These are phyloP conservation scores for Venturiaceae sp. DNA, from an alignment of 2,329 filamentous ascomycete genomes.

Conservation along the genomic window DNA sequence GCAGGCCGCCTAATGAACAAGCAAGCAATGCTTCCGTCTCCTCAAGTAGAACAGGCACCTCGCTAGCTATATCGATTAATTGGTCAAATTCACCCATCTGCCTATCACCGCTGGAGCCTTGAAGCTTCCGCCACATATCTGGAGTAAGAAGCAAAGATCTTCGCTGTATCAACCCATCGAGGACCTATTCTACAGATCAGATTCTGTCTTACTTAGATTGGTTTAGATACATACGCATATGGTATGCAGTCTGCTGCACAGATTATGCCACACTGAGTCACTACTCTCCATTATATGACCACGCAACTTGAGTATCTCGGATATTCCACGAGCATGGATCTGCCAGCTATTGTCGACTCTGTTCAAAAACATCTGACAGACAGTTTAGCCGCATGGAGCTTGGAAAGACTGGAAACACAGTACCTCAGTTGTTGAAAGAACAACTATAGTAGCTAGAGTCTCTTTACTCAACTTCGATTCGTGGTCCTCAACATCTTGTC, in stretches of 20 bases:
- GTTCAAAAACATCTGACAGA: neutral
- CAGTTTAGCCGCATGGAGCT: neutral
- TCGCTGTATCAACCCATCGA: neutral
- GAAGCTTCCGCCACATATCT: neutral
- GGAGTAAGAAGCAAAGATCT: neutral
- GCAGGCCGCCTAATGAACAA: neutral
- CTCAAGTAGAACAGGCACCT: neutral
- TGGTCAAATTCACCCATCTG: neutral
- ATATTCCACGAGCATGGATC: neutral
- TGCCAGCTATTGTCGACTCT: neutral
- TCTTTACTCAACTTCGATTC: neutral
- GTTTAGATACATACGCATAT: neutral
- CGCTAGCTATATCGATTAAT: neutral
- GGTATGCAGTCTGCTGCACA: neutral
- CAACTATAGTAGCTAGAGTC: conserved; percentile 2
- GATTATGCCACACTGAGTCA: neutral
- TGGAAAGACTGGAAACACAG: too few species aligned
- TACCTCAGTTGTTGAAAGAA: neutral
- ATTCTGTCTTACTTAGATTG: neutral
- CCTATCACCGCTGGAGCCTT: neutral
- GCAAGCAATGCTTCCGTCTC: neutral
- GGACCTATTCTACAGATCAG: neutral
- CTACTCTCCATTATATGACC: neutral
- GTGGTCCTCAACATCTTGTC: neutral
- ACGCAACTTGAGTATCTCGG: neutral